Percentiles rank a stretch among this genome's conserved stretches.
phyloP scores from a whole-genome alignment of 352 stramenopile species.

The Thalassiosira ordinaria region DNA sequence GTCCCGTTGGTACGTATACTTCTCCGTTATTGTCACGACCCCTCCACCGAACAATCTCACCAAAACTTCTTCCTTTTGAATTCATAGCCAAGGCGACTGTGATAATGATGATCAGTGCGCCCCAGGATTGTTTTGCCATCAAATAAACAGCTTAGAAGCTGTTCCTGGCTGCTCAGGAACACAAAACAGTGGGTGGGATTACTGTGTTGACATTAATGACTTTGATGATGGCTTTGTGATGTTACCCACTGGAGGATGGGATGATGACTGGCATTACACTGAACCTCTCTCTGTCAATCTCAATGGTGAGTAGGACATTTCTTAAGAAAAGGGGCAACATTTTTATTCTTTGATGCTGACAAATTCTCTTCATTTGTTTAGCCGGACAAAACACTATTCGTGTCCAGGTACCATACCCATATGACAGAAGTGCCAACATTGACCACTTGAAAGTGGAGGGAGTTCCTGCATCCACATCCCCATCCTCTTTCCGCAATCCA shows the following conservation, averaged over 20 bases:
- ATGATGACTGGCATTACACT: constrained; percentile 44
- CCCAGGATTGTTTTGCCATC: constrained; percentile 53
- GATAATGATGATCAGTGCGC: constrained; percentile 56
- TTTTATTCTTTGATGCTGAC: too few relatives aligned
- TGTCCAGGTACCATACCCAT: constrained; percentile 31
- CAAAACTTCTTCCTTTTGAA: constrained; percentile 62
- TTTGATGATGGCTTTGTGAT: constrained; percentile 30
- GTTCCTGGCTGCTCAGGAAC: constrained; percentile 49
- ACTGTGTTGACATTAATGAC: constrained; percentile 38
- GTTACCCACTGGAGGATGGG: constrained; percentile 33
- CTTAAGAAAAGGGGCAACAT: too few relatives aligned
- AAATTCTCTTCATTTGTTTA: constrained; percentile 13
- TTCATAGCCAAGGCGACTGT: too few relatives aligned
- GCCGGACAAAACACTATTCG: constrained; percentile 44
- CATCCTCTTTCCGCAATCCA: constrained; percentile 64
- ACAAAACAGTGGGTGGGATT: neutral
- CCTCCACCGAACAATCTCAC: constrained; percentile 3
- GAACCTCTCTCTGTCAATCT: constrained; percentile 36
- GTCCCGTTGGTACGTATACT: too few relatives aligned
- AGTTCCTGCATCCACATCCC: constrained; percentile 27
- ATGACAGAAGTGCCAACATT: constrained; percentile 46
- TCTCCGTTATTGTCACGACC: neutral
- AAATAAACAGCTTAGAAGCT: constrained; percentile 39
- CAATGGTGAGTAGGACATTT: neutral
- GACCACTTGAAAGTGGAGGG: constrained; percentile 59